phyloP scores from a whole-genome alignment of 164 flowering plant genomes.

The Echeveria elegans region DNA sequence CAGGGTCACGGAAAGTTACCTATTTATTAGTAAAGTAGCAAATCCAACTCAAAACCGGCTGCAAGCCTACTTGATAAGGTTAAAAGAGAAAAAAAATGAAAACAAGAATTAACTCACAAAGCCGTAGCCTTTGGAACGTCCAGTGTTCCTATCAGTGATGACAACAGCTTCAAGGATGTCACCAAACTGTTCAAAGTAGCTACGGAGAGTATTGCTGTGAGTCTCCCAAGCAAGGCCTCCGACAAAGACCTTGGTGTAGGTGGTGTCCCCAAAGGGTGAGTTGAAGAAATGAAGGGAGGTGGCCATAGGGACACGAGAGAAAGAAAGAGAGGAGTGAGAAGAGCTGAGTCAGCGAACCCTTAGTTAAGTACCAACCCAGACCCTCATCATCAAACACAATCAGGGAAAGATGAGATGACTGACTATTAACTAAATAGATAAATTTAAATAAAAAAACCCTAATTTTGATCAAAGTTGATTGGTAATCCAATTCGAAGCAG shows the following conservation, averaged over 20 bases:
- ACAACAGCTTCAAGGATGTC: conserved; percentile 97
- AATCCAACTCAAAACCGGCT: too few relatives aligned
- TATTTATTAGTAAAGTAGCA: conserved; percentile 16
- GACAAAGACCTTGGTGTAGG: conserved; percentile 87
- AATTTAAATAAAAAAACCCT: too few relatives aligned
- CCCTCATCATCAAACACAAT: too few relatives aligned
- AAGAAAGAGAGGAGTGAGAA: not conserved
- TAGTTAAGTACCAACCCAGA: not conserved
- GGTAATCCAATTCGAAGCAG: too few relatives aligned
- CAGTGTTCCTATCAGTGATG: conserved; percentile 87
- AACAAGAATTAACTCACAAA: conserved; percentile 61
- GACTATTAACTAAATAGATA: too few relatives aligned
- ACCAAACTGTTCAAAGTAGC: conserved; percentile 85
- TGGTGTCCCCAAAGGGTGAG: conserved; percentile 92
- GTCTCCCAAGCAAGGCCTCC: conserved; percentile 99
- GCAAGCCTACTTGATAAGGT: too few relatives aligned
- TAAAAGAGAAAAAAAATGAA: not conserved
- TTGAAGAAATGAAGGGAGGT: conserved; percentile 64
- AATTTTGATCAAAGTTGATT: not conserved
- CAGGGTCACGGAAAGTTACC: conserved; percentile 93
- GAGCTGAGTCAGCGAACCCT: not conserved
- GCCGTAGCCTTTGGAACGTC: conserved; percentile 97
- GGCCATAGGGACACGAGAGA: conserved; percentile 28
- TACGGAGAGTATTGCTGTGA: conserved; percentile 78
- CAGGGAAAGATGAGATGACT: too few relatives aligned